A percentile compares a stretch with the other conserved stretches of the same genome.
phyloP scores from a whole-genome alignment of 192 early-diverging fungal genomes.

The Mycoemilia scoparia region DNA sequence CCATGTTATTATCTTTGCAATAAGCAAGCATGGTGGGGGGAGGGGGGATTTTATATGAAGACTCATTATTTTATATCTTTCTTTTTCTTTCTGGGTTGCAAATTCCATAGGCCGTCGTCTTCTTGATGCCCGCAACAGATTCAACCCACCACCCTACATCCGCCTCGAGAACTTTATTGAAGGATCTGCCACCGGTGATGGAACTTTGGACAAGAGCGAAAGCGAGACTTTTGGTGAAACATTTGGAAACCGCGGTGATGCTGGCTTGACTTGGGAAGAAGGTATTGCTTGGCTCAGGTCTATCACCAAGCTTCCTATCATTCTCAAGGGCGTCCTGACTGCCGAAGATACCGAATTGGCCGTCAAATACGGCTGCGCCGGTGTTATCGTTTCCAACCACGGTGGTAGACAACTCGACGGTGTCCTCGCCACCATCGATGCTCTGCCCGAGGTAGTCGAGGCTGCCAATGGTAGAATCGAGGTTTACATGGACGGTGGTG shows the following conservation, averaged over 20 bases:
- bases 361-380: conserved; percentile 53
- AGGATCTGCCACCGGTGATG: conserved; percentile 4
- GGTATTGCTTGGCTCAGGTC: conserved; percentile 64
- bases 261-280: conserved; percentile 71
- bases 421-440: conserved; percentile 59
- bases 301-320: conserved; percentile 69
- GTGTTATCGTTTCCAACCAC: conserved; percentile 88
- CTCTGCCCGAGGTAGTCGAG: conserved; percentile 70
- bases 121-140: conserved; percentile 35
- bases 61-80: no score
- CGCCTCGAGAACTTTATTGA: conserved; percentile 44
- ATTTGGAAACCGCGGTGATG: conserved; percentile 39
- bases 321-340: conserved; percentile 84
- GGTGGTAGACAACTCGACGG: conserved; percentile 93
- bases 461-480: conserved; percentile 53
- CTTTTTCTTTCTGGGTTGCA: no score
- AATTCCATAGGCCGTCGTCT: conserved; percentile 39
- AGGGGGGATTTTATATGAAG: no score
- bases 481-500: conserved; percentile 86
- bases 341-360: conserved; percentile 82
- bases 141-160: conserved; percentile 40
- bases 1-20: no score
- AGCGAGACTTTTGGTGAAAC: conserved; percentile 22
- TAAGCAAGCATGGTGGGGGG: no score
- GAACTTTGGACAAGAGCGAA: conserved; percentile 1